Conservation (phyloP, 1,284 basidiomycete genomes). For the Ganoderma lingzhi region DNA sequence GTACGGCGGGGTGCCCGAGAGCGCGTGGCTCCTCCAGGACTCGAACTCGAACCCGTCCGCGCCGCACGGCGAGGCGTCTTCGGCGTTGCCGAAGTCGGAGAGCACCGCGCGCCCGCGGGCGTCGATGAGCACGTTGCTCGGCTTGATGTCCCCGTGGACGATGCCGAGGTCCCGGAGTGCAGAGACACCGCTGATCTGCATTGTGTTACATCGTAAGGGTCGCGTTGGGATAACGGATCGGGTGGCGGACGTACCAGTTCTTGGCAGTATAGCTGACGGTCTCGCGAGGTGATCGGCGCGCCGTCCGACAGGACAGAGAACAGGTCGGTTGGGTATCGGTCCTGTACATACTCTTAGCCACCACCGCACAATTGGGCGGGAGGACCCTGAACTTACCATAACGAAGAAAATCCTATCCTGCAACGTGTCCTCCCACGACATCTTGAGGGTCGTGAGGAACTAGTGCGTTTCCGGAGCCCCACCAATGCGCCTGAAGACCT, state of each 20-base stretch:
- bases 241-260: slow-evolving; percentile 7
- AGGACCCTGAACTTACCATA: slow-evolving; percentile 9
- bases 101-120: too few species aligned
- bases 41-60: too few species aligned
- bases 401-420: slow-evolving; percentile 12
- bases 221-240: not conserved
- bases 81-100: too few species aligned
- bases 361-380: too few species aligned
- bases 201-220: too few species aligned
- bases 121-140: too few species aligned
- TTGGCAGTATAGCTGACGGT: slow-evolving; percentile 7
- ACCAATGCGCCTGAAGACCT: not conserved
- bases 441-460: slow-evolving; percentile 12
- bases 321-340: slow-evolving; percentile 7
- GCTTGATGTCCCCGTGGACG: too few species aligned
- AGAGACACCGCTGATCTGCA: too few species aligned
- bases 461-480: not conserved
- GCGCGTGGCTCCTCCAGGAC: too few species aligned
- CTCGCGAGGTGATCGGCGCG: not conserved
- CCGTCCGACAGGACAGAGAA: slow-evolving; percentile 2
- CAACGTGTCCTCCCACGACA: slow-evolving; percentile 17
- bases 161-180: too few species aligned
- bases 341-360: not conserved
- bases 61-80: too few species aligned
- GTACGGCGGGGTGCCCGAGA: too few species aligned